phyloP scores from a whole-genome alignment of 164 flowering plant genomes.

The Pachysandra terminalis region DNA sequence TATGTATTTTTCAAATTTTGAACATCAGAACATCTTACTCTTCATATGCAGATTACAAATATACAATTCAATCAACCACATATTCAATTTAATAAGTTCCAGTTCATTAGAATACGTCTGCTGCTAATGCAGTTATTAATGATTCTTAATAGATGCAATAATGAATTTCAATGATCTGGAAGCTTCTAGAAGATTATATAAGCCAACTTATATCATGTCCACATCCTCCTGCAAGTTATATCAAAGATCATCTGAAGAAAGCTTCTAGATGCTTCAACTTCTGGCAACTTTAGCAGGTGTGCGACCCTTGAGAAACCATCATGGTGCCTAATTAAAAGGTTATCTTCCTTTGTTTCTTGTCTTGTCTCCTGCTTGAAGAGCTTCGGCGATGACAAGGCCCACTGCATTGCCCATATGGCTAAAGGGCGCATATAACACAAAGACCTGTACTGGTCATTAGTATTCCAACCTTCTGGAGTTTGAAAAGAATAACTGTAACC shows the following conservation, averaged over 20 bases:
- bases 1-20: no score
- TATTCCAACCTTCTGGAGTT: constrained; percentile 87
- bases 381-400: constrained; percentile 66
- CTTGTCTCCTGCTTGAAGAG: constrained; percentile 20
- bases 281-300: constrained; percentile 56
- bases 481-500: constrained; percentile 69
- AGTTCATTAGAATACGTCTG: background rate
- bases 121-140: background rate
- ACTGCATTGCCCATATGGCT: constrained; percentile 96
- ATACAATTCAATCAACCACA: no score
- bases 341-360: constrained; percentile 22
- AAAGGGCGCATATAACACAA: constrained; percentile 84
- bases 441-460: constrained; percentile 57
- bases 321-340: constrained; percentile 26
- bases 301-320: constrained; percentile 70
- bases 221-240: constrained; percentile 57
- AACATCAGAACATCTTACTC: no score
- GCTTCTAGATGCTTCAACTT: constrained; percentile 40
- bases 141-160: background rate
- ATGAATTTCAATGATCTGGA: background rate
- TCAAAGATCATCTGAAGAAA: constrained; percentile 51
- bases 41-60: no score
- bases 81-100: no score
- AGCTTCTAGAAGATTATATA: background rate
- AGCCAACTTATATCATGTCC: constrained; percentile 9